Evolutionary conservation across 305 asterid genomes (phyloP), one percentile per base, ranked within the genome.

Genomic region (Solanum hybrid): DNA sequence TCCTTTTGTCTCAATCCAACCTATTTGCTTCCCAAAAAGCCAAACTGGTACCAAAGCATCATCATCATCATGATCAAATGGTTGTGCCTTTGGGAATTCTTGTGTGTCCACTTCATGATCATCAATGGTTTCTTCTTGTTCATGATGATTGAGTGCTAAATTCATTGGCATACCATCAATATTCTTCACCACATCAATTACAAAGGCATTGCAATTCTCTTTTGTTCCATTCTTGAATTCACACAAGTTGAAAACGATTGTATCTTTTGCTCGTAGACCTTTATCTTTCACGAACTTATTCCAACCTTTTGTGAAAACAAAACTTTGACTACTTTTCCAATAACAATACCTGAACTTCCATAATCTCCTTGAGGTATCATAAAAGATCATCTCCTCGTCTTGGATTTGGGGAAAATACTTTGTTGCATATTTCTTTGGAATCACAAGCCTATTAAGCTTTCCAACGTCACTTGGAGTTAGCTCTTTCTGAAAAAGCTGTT

Each of bases 391-490:
- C 87, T 96, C 96, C 1, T 91, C 42, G 37, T 95, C 76, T 1
- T 28, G 89, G 3, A 26, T 14, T 1, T 71, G 90, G 0, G 98
- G 97, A 3, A 96, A 97, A 37, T 94, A 93, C 94, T 94, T 96
- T 1, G 94, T 89, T 1, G 99, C 99, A 29, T 88, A 93, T 51
- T 95, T 93, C 74, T 95, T 96, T 1, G 99, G 98, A 22, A 0
- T 98, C 9, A 97, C 99, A 1, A 96, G 95, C 83, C 99, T 90
- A 9, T 96, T 96, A 0, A 69, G 76, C 33, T 95, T 97, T 2
- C 99, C 98, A 0, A 97, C 98, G 16, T 96, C 99, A 69, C 98
- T 97, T 3, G 99, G 99, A 4, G 98, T 97, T 22, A 97, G 91
- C 69, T 96, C 98, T 89, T 97, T 96, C 18, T 94, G 95, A 82